phyloP scores from a whole-genome alignment of 441 rosid genomes.

The Aleurites moluccanus region DNA sequence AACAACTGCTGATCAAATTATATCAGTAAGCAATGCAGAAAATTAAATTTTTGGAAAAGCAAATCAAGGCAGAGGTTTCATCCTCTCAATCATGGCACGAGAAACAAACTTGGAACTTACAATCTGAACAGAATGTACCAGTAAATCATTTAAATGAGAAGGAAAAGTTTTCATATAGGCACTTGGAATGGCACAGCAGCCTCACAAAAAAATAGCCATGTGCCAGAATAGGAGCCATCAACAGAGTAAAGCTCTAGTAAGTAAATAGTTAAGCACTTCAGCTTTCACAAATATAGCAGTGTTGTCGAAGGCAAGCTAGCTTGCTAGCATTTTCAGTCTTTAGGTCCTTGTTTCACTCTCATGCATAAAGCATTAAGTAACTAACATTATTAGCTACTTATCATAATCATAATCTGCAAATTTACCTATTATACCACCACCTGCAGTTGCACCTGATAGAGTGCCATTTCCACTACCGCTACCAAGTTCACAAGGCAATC shows the following conservation, averaged over 20 bases:
- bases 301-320: not conserved
- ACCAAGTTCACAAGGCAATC: conserved; percentile 96
- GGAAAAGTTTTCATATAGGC: not conserved
- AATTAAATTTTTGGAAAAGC: not conserved
- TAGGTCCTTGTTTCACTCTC: not conserved
- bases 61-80: not conserved
- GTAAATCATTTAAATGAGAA: not conserved
- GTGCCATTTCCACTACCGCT: conserved; percentile 90
- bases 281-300: not conserved
- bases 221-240: not conserved
- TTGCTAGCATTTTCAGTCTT: not conserved
- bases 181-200: not conserved
- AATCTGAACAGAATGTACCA: not conserved
- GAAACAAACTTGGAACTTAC: not conserved
- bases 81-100: not conserved
- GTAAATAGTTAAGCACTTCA: not conserved
- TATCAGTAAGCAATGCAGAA: not conserved
- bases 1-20: not conserved
- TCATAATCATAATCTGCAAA: conserved; percentile 14
- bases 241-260: not conserved
- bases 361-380: not conserved
- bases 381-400: conserved; percentile 9
- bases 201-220: not conserved
- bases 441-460: conserved; percentile 67
- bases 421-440: conserved; percentile 93